Evolutionary conservation across 2,329 filamentous ascomycete species (phyloP).

Genomic region (Cladosporium sp.): DNA sequence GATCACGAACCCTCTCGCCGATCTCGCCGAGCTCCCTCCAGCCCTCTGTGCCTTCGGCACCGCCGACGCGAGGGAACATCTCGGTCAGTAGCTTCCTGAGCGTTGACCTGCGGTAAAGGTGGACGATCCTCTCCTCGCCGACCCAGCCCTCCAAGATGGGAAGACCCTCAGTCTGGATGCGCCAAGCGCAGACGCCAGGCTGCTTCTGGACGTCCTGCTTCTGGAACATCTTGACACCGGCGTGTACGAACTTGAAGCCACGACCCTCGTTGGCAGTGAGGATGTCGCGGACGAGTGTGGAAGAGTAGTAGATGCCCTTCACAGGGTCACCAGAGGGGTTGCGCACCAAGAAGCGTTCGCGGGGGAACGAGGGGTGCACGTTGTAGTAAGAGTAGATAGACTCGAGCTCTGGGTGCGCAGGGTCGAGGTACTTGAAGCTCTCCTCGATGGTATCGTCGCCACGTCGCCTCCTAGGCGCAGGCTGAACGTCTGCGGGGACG

Average conservation of each 20-base stretch:
- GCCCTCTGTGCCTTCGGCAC: slow-evolving; percentile 51
- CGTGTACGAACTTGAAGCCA: slow-evolving; percentile 93
- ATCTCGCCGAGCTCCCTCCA: slow-evolving; percentile 84
- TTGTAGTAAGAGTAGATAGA: slow-evolving; percentile 83
- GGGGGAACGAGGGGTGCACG: slow-evolving; percentile 79
- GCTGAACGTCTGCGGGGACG: slow-evolving; percentile 25
- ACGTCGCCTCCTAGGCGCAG: slow-evolving; percentile 24
- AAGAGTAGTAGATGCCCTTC: slow-evolving; percentile 97
- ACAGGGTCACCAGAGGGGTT: slow-evolving; percentile 85
- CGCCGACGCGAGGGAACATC: slow-evolving; percentile 87
- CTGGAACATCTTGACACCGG: slow-evolving; percentile 98
- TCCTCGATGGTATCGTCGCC: slow-evolving; percentile 68
- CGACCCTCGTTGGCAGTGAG: slow-evolving; percentile 84
- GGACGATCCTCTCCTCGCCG: slow-evolving; percentile 73
- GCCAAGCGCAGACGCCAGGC: slow-evolving; percentile 85
- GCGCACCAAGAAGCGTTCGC: slow-evolving; percentile 91
- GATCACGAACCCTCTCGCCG: slow-evolving; percentile 74
- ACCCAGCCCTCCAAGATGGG: slow-evolving; percentile 90
- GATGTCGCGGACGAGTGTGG: slow-evolving; percentile 79
- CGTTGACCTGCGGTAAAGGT: slow-evolving; percentile 75
- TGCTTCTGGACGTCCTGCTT: slow-evolving; percentile 90
- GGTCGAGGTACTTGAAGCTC: slow-evolving; percentile 85
- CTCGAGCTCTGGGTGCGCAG: slow-evolving; percentile 73
- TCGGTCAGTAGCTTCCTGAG: slow-evolving; percentile 82
- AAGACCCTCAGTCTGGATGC: slow-evolving; percentile 93